These are phyloP conservation scores for Phytopythium sindhum DNA, from an alignment of 352 stramenopile genomes.

Conservation along the genomic window DNA sequence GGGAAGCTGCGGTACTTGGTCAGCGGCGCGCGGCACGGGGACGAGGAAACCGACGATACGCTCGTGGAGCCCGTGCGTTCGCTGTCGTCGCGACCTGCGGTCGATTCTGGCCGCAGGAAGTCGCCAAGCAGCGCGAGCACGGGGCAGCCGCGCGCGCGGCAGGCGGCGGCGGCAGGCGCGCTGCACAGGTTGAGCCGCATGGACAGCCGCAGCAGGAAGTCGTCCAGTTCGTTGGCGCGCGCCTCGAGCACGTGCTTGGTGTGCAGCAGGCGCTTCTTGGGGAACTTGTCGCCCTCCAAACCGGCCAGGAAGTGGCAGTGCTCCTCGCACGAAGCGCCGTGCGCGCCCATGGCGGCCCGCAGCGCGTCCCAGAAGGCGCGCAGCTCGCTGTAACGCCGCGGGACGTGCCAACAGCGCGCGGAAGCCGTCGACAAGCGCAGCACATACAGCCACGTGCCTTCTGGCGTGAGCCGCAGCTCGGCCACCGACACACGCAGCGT, in stretches of 20 bases:
- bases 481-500: slow-evolving; percentile 49
- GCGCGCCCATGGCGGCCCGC: slow-evolving; percentile 28
- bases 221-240: slow-evolving; percentile 46
- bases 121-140: slow-evolving; percentile 35
- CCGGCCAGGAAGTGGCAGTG: slow-evolving; percentile 65
- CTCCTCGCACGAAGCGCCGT: slow-evolving; percentile 38
- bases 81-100: slow-evolving; percentile 14
- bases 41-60: background rate
- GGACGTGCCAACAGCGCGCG: slow-evolving; percentile 39
- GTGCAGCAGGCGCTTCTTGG: slow-evolving; percentile 67
- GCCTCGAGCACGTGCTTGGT: slow-evolving; percentile 62
- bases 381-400: slow-evolving; percentile 72
- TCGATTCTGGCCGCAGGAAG: slow-evolving; percentile 31
- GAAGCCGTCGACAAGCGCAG: slow-evolving; percentile 50
- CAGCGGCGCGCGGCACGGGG: slow-evolving; percentile 15
- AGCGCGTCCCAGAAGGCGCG: slow-evolving; percentile 63
- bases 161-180: slow-evolving; percentile 34
- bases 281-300: slow-evolving; percentile 70
- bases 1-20: slow-evolving; percentile 28
- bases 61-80: background rate
- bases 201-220: slow-evolving; percentile 57
- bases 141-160: slow-evolving; percentile 38
- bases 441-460: slow-evolving; percentile 68
- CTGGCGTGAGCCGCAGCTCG: slow-evolving; percentile 48
- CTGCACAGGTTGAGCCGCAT: slow-evolving; percentile 72